phyloP scores from a whole-genome alignment of 2,329 filamentous ascomycete species.

The Escovopsis sp. region DNA sequence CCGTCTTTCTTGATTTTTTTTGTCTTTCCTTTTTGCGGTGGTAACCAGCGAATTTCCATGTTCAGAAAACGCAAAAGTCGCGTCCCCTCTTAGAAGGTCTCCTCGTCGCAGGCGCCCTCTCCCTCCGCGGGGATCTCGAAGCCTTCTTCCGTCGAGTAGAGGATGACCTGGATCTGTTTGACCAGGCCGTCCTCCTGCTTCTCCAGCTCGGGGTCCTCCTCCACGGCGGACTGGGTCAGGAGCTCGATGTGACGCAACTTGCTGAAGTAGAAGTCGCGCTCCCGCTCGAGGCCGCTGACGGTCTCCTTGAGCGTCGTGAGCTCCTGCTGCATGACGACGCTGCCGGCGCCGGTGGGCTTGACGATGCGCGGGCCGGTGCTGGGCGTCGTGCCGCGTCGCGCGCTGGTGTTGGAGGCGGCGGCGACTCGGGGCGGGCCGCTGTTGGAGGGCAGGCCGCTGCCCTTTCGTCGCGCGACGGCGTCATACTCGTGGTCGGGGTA shows the following conservation, averaged over 20 bases:
- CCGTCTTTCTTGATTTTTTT: background rate
- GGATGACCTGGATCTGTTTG: slow-evolving; percentile 90
- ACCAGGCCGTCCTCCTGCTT: slow-evolving; percentile 85
- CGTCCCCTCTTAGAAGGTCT: slow-evolving; percentile 48
- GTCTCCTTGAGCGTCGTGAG: slow-evolving; percentile 86
- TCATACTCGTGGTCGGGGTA: slow-evolving; percentile 97
- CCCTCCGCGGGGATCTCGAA: slow-evolving; percentile 81
- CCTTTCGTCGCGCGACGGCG: slow-evolving; percentile 72
- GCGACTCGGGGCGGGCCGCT: slow-evolving; percentile 32
- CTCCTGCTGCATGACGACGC: slow-evolving; percentile 66
- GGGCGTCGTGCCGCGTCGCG: slow-evolving; percentile 47
- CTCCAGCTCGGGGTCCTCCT: slow-evolving; percentile 83
- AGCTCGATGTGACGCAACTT: slow-evolving; percentile 96
- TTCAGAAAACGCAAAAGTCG: background rate
- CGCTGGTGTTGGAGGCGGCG: slow-evolving; percentile 31
- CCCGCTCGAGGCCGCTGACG: slow-evolving; percentile 84
- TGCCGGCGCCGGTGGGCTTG: slow-evolving; percentile 40
- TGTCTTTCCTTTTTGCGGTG: slow-evolving; percentile 1
- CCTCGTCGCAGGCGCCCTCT: slow-evolving; percentile 59
- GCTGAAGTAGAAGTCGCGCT: slow-evolving; percentile 98
- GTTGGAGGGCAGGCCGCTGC: slow-evolving; percentile 45
- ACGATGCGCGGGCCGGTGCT: slow-evolving; percentile 34
- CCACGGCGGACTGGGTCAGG: slow-evolving; percentile 81
- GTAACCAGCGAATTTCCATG: background rate
- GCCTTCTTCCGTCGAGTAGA: slow-evolving; percentile 90